These are phyloP conservation scores for Cryptococcus sp. DNA, from an alignment of 1,284 basidiomycete species.

Conservation along the genomic window DNA sequence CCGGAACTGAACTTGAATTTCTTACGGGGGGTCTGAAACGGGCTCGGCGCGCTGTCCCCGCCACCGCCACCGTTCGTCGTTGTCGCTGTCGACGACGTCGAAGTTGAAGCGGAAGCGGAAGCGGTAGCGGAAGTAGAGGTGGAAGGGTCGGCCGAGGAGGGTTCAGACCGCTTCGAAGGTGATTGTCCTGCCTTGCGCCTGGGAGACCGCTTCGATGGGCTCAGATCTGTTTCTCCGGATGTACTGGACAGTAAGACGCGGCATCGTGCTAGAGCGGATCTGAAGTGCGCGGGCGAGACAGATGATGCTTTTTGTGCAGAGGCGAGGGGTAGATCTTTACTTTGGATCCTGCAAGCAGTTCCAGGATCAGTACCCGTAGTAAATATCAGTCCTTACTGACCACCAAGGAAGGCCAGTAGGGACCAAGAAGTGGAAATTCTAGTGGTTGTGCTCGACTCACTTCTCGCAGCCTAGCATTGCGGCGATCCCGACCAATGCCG, in stretches of 20 bases:
- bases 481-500: constrained; percentile 48
- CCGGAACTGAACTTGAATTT: constrained; percentile 36
- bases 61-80: background rate
- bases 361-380: background rate
- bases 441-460: constrained; percentile 26
- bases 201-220: background rate
- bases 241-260: constrained; percentile 1
- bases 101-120: background rate
- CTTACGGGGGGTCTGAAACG: constrained; percentile 41
- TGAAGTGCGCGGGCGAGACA: constrained; percentile 45
- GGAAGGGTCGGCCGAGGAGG: background rate
- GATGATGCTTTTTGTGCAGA: constrained; percentile 45
- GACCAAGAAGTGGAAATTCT: background rate
- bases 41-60: constrained; percentile 5
- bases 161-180: constrained; percentile 4
- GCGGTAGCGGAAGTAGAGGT: background rate
- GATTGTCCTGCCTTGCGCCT: background rate
- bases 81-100: background rate
- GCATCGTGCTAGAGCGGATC: constrained; percentile 27
- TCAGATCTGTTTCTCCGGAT: no score
- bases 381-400: background rate
- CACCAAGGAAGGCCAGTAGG: background rate
- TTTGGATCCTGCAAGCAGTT: constrained; percentile 32
- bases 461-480: constrained; percentile 49
- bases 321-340: constrained; percentile 36